A percentile compares a stretch with the other conserved stretches of the same genome.
Conservation (phyloP, 345 rosid species). For the Camelina laxa region DNA sequence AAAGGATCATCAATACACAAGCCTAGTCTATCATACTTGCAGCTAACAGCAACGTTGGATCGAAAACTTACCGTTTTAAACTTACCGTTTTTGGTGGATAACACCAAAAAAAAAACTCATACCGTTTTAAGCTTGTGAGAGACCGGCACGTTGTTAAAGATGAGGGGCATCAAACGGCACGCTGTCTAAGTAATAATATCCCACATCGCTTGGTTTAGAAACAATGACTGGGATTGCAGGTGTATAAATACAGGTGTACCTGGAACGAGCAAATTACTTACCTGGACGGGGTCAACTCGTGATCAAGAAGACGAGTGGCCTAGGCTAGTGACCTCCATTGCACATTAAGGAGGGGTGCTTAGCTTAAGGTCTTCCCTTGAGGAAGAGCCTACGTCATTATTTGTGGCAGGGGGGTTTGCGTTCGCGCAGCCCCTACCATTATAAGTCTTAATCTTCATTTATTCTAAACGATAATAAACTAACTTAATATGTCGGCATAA, state of each 20-base stretch:
- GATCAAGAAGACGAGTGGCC: slow-evolving; percentile 20
- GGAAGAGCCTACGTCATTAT: slow-evolving; percentile 24
- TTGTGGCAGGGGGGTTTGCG: slow-evolving; percentile 22
- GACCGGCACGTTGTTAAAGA: background rate
- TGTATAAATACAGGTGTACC: background rate
- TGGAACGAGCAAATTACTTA: background rate
- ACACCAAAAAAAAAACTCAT: background rate
- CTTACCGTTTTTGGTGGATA: too few species aligned
- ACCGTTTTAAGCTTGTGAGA: background rate
- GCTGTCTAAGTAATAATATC: background rate
- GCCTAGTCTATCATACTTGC: background rate
- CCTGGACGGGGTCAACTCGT: slow-evolving; percentile 20
- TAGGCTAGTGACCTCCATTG: slow-evolving; percentile 17
- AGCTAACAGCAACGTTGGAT: slow-evolving; percentile 6
- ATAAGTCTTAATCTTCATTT: background rate
- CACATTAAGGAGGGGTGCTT: background rate
- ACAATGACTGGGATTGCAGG: background rate
- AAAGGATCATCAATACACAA: slow-evolving; percentile 16
- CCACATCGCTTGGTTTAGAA: background rate
- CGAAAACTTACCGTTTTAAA: slow-evolving; percentile 72
- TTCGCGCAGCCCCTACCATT: slow-evolving; percentile 3
- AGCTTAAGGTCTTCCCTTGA: slow-evolving; percentile 17
- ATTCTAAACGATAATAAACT: too few species aligned
- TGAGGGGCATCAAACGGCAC: background rate
- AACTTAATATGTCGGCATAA: too few species aligned